Conservation (phyloP, 768 basidiomycete species). For the Panus rudis region DNA sequence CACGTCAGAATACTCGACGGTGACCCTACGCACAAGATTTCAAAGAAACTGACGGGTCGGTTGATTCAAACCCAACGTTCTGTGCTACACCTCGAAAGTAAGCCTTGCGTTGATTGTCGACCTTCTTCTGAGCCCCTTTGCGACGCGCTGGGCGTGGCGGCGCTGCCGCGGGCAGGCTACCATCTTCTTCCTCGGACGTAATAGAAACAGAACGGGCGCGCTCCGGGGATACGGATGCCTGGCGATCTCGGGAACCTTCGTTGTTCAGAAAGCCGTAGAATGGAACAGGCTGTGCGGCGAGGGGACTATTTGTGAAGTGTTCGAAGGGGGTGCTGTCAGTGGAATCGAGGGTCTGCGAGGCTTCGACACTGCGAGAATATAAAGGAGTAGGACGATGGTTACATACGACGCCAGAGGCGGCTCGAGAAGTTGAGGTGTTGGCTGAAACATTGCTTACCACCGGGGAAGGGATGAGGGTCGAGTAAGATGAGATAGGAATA, state of each 20-base stretch:
- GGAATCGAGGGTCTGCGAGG: no score
- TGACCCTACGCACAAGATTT: neutral
- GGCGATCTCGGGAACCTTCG: slow-evolving; percentile 22
- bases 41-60: slow-evolving; percentile 47
- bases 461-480: slow-evolving; percentile 13
- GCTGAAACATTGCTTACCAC: no score
- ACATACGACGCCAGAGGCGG: neutral
- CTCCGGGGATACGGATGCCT: neutral
- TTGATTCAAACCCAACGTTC: slow-evolving; percentile 48
- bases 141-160: neutral
- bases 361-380: no score
- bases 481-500: slow-evolving; percentile 16
- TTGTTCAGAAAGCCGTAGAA: slow-evolving; percentile 53
- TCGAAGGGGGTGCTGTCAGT: neutral
- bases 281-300: slow-evolving; percentile 36
- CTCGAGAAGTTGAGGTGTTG: no score
- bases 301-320: slow-evolving; percentile 13
- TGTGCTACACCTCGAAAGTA: slow-evolving; percentile 52
- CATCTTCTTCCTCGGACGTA: no score
- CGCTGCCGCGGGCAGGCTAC: no score
- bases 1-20: slow-evolving; percentile 2
- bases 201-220: neutral
- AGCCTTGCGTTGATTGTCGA: slow-evolving; percentile 48
- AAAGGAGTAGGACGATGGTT: neutral
- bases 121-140: no score